These are phyloP conservation scores for Brassica nigra DNA, from an alignment of 345 rosid species.

Conservation along the genomic window DNA sequence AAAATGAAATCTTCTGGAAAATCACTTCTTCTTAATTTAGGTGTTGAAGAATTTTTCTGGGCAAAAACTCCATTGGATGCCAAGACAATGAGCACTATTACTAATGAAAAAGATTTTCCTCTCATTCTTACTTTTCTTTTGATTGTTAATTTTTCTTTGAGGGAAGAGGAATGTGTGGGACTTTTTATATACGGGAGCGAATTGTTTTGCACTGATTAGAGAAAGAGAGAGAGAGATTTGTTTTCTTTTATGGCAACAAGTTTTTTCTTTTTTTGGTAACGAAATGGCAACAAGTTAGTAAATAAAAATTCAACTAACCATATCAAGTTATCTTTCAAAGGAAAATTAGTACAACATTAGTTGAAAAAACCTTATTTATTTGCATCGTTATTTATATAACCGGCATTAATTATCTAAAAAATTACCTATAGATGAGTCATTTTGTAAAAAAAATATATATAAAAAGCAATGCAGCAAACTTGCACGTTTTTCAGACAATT, in stretches of 20 bases:
- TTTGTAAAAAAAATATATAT: not conserved
- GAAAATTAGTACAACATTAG: not conserved
- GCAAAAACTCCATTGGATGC: slow-evolving; percentile 31
- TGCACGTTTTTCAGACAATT: not conserved
- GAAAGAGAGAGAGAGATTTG: not conserved
- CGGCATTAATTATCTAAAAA: not conserved
- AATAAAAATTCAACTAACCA: not conserved
- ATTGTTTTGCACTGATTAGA: not conserved
- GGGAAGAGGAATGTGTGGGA: not conserved
- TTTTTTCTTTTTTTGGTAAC: not conserved
- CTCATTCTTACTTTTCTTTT: slow-evolving; percentile 22
- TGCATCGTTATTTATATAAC: not conserved
- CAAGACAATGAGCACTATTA: slow-evolving; percentile 24
- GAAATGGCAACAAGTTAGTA: not conserved
- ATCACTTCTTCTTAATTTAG: slow-evolving; percentile 26
- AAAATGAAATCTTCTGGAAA: slow-evolving; percentile 46
- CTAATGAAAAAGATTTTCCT: slow-evolving; percentile 4
- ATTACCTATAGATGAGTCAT: not conserved
- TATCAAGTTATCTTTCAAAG: not conserved
- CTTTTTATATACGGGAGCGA: not conserved
- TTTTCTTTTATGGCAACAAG: not conserved
- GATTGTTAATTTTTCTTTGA: not conserved
- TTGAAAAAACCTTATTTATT: not conserved
- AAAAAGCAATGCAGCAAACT: not conserved
- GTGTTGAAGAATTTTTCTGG: slow-evolving; percentile 15